Percentiles rank a stretch among this genome's conserved stretches.
These are phyloP conservation scores for Bonia amplexicaulis DNA, from an alignment of 176 grass and related monocot species.

Conservation along the genomic window DNA sequence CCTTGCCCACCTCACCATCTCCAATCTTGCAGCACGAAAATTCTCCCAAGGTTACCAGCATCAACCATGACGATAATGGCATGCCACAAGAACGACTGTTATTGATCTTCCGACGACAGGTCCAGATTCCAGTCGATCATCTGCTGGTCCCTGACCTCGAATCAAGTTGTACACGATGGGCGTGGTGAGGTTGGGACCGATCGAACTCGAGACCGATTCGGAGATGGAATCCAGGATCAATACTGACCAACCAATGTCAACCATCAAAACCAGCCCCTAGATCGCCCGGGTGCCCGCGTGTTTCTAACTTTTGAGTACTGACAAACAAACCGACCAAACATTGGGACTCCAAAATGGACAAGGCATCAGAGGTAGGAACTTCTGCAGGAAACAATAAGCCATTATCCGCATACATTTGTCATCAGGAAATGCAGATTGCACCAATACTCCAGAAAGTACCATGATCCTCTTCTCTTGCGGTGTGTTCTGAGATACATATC, in stretches of 20 bases:
- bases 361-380: neutral
- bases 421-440: neutral
- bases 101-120: neutral
- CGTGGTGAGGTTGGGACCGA: neutral
- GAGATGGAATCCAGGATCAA: neutral
- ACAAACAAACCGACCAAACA: neutral
- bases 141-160: neutral
- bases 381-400: neutral
- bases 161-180: neutral
- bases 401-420: neutral
- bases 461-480: neutral
- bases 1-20: neutral
- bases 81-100: neutral
- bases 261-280: neutral
- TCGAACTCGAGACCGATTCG: neutral
- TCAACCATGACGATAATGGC: neutral
- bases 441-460: neutral
- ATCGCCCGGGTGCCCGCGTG: neutral
- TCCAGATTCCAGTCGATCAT: neutral
- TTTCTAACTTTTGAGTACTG: neutral
- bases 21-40: neutral
- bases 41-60: neutral
- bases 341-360: neutral
- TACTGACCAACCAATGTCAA: neutral
- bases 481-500: neutral